Percentiles rank a stretch among this genome's conserved stretches.
Conservation (phyloP, 352 stramenopile genomes). For the Labyrinthula sp. region DNA sequence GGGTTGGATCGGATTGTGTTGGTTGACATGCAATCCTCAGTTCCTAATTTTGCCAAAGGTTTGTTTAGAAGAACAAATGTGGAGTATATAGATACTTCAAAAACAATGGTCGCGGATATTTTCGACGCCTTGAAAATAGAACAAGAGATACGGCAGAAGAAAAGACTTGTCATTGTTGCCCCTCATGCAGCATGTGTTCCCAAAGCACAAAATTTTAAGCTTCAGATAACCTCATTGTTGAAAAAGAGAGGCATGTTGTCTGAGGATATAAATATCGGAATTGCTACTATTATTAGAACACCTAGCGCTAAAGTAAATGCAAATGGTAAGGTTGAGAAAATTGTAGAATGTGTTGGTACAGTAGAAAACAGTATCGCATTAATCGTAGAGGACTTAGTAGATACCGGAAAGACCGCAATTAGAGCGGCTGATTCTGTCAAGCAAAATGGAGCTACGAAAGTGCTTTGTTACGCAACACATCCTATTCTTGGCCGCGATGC, state of each 20-base stretch:
- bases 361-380: conserved; percentile 94
- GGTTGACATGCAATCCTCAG: conserved; percentile 54
- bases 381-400: conserved; percentile 99
- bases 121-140: conserved; percentile 18
- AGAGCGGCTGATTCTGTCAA: conserved; percentile 83
- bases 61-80: conserved; percentile 22
- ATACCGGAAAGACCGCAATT: conserved; percentile 86
- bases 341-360: conserved; percentile 93
- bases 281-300: conserved; percentile 31
- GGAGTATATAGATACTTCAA: conserved; percentile 13
- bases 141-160: conserved; percentile 9
- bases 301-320: conserved; percentile 7
- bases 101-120: conserved; percentile 9
- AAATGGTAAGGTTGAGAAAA: conserved; percentile 68
- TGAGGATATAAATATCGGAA: conserved; percentile 24
- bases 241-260: conserved; percentile 12
- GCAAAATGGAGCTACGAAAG: conserved; percentile 75
- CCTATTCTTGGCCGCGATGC: conserved; percentile 51
- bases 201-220: conserved; percentile 45
- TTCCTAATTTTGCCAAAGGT: conserved; percentile 26
- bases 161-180: conserved; percentile 29
- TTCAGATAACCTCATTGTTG: conserved; percentile 68
- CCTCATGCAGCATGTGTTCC: conserved; percentile 31
- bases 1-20: conserved; percentile 64
- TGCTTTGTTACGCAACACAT: conserved; percentile 94